A percentile compares a stretch with the other conserved stretches of the same genome.
These are phyloP conservation scores for Xylariomycetidae sp. DNA, from an alignment of 2,329 filamentous ascomycete species.

Conservation along the genomic window DNA sequence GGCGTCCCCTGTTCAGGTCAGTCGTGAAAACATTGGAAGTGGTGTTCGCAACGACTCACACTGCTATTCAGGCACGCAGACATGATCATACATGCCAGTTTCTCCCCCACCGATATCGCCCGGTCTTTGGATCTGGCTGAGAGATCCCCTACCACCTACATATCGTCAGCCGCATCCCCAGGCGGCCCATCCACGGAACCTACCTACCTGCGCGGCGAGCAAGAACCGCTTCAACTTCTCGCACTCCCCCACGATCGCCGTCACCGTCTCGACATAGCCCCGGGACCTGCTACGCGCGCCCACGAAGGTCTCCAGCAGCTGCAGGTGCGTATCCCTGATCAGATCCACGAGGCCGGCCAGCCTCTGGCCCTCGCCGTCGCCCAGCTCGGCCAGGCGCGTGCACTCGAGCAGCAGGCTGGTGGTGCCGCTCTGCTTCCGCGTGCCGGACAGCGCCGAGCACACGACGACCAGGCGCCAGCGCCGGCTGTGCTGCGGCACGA, in stretches of 20 bases:
- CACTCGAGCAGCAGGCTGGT: slow-evolving; percentile 38
- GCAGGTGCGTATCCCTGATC: slow-evolving; percentile 44
- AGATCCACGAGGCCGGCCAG: slow-evolving; percentile 43
- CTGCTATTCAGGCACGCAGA: slow-evolving; percentile 22
- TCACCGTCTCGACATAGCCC: slow-evolving; percentile 32
- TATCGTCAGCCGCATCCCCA: slow-evolving; percentile 11
- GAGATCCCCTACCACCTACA: slow-evolving; percentile 39
- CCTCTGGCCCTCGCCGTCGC: slow-evolving; percentile 18
- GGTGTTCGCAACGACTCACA: slow-evolving; percentile 14
- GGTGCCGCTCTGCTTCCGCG: slow-evolving; percentile 48
- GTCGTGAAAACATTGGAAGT: neutral
- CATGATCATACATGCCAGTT: slow-evolving; percentile 24
- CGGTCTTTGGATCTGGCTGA: slow-evolving; percentile 44
- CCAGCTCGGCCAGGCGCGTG: slow-evolving; percentile 18
- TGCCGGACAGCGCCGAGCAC: slow-evolving; percentile 49
- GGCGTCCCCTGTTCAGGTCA: slow-evolving; percentile 16
- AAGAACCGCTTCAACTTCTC: slow-evolving; percentile 41
- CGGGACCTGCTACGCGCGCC: slow-evolving; percentile 15
- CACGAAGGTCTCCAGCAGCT: slow-evolving; percentile 25
- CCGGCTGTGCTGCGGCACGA: slow-evolving; percentile 26
- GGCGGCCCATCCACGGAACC: no score
- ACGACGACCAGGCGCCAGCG: slow-evolving; percentile 46
- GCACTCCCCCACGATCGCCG: slow-evolving; percentile 42
- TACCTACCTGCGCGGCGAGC: slow-evolving; percentile 43
- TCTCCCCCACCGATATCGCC: slow-evolving; percentile 38